phyloP scores from a whole-genome alignment of 768 basidiomycete genomes.

The Bullera alba region DNA sequence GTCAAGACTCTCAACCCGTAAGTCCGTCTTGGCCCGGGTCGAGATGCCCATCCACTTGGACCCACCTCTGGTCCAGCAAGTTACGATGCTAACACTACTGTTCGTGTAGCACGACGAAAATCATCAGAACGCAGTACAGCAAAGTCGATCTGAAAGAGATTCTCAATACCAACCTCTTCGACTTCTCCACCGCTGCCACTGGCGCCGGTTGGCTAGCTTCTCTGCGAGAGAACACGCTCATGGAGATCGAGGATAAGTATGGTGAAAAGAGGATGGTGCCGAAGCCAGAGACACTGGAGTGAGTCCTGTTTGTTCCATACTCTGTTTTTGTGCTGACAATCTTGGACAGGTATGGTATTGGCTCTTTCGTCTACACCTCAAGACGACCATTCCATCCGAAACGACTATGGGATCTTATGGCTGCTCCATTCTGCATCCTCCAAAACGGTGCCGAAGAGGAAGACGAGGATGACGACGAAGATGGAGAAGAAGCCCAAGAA shows the following conservation, averaged over 20 bases:
- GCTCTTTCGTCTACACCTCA: conserved; percentile 41
- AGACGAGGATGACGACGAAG: conserved; percentile 13
- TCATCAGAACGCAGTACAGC: conserved; percentile 21
- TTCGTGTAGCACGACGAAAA: conserved; percentile 12
- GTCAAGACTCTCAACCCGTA: conserved; percentile 42
- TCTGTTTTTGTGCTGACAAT: background rate
- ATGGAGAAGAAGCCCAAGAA: conserved; percentile 13
- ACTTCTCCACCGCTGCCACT: conserved; percentile 37
- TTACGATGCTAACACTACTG: background rate
- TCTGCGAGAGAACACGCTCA: conserved; percentile 30
- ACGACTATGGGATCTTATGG: conserved; percentile 41
- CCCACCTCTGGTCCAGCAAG: background rate
- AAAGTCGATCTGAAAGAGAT: conserved; percentile 35
- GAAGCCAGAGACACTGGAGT: conserved; percentile 44
- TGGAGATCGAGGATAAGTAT: conserved; percentile 16
- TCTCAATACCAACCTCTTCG: conserved; percentile 41
- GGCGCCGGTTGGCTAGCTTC: conserved; percentile 43
- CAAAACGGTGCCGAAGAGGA: conserved; percentile 32
- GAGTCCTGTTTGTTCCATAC: background rate
- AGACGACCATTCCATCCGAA: conserved; percentile 45
- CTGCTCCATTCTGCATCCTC: conserved; percentile 40
- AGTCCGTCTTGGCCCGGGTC: background rate
- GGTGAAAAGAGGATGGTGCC: conserved; percentile 24
- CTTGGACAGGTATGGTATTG: conserved; percentile 35
- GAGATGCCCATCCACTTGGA: no score